Conservation (phyloP, 331 rosid genomes). For the Quercus lobata region DNA sequence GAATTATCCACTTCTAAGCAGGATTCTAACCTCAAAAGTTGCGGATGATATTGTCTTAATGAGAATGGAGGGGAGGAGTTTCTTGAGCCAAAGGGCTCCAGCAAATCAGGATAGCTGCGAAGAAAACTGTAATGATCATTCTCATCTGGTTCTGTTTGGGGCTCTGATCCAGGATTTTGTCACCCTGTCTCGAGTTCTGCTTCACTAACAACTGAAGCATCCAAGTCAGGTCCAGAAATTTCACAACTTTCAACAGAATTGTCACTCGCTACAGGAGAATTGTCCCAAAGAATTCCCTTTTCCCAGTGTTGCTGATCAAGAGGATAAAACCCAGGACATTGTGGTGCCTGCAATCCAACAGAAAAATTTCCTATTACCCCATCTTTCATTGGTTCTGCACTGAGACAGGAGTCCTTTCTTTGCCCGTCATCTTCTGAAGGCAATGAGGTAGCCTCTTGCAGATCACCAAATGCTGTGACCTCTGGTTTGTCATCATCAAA, state of each 20-base stretch:
- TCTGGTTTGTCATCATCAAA: conserved; percentile 46
- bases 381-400: conserved; percentile 72
- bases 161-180: conserved; percentile 29
- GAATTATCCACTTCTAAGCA: conserved; percentile 39
- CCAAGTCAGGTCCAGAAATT: conserved; percentile 54
- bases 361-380: too few relatives aligned
- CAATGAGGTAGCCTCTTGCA: conserved; percentile 40
- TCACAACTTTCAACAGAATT: conserved; percentile 51
- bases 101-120: conserved; percentile 36
- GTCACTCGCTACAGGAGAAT: conserved; percentile 62
- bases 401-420: conserved; percentile 43
- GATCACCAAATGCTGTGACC: conserved; percentile 45
- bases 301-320: conserved; percentile 95
- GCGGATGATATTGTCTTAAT: conserved; percentile 66
- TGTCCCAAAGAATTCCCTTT: conserved; percentile 77
- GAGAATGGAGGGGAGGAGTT: conserved; percentile 34
- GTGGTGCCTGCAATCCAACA: too few relatives aligned
- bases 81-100: conserved; percentile 63
- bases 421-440: conserved; percentile 29
- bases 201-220: conserved; percentile 44
- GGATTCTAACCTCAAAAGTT: conserved; percentile 75
- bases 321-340: too few relatives aligned
- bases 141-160: conserved; percentile 34
- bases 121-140: conserved; percentile 26
- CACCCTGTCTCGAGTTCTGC: conserved; percentile 43